A percentile compares a stretch with the other conserved stretches of the same genome.
Evolutionary conservation across 2,329 filamentous ascomycete species (phyloP).

Genomic region (Curvularia verruculosa): DNA sequence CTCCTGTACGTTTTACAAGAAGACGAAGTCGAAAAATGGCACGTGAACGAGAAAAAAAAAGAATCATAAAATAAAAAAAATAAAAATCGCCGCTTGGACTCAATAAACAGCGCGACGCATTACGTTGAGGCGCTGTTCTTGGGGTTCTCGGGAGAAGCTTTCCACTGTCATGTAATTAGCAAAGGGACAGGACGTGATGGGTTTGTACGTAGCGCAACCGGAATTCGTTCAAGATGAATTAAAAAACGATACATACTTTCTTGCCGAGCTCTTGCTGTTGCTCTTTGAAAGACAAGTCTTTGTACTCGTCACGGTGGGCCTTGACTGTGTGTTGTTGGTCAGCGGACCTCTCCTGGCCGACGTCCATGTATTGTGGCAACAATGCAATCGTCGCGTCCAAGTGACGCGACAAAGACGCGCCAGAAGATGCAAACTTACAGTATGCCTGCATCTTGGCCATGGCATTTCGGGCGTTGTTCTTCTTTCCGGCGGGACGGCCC

Average conservation of each 20-base stretch:
- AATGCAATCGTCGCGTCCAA: conserved; percentile 19
- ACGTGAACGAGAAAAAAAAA: not conserved
- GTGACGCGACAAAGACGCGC: conserved; percentile 27
- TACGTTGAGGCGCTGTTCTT: conserved; percentile 37
- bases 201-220: not conserved
- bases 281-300: conserved; percentile 42
- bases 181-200: not conserved
- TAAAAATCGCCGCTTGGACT: not conserved
- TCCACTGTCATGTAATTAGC: conserved; percentile 39
- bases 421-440: conserved; percentile 34
- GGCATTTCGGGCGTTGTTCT: conserved; percentile 34
- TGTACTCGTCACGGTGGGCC: conserved; percentile 44
- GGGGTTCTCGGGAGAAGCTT: conserved; percentile 44
- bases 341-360: conserved; percentile 13
- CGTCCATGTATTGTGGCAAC: not conserved
- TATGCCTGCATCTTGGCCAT: conserved; percentile 47
- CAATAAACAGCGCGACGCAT: not conserved
- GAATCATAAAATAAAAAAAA: not conserved
- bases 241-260: conserved; percentile 31
- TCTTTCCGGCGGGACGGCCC: conserved; percentile 23
- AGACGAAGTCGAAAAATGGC: not conserved
- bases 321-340: conserved; percentile 37
- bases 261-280: conserved; percentile 48
- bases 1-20: not conserved
- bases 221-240: not conserved